phyloP scores from a whole-genome alignment of 768 basidiomycete species.

The Dacryopinax primogenitus region DNA sequence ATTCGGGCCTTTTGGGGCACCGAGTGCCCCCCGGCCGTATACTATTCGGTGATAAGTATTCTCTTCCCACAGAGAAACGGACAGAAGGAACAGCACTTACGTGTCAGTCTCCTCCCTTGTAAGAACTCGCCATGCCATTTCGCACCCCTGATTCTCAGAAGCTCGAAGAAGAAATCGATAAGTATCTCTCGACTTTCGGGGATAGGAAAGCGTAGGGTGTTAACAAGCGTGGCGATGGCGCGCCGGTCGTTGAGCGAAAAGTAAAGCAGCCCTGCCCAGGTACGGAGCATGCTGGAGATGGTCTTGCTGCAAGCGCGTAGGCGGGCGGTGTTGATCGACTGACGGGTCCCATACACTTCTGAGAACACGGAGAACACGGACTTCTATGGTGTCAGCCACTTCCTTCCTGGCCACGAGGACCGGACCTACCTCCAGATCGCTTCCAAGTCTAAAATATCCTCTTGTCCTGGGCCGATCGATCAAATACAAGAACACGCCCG shows the following conservation, averaged over 20 bases:
- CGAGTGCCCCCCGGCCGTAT: conserved; percentile 10
- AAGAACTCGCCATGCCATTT: conserved; percentile 91
- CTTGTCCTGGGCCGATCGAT: conserved; percentile 77
- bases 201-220: conserved; percentile 79
- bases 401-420: not conserved
- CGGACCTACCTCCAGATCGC: conserved; percentile 68
- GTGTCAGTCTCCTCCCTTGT: conserved; percentile 73
- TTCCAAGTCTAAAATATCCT: conserved; percentile 60
- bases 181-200: conserved; percentile 78
- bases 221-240: conserved; percentile 71
- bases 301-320: conserved; percentile 64
- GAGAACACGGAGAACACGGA: not conserved
- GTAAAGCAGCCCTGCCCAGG: conserved; percentile 92
- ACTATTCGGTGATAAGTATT: conserved; percentile 30
- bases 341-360: not conserved
- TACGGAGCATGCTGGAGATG: conserved; percentile 69
- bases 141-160: conserved; percentile 81
- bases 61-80: conserved; percentile 36
- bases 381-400: not conserved
- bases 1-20: not conserved
- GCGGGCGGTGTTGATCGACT: not conserved
- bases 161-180: conserved; percentile 86
- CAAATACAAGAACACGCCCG: conserved; percentile 66
- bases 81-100: conserved; percentile 33
- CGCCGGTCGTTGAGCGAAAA: conserved; percentile 81